These are phyloP conservation scores for Isoetes taiwanensis DNA, from an alignment of 75 land plant genomes.

Conservation along the genomic window DNA sequence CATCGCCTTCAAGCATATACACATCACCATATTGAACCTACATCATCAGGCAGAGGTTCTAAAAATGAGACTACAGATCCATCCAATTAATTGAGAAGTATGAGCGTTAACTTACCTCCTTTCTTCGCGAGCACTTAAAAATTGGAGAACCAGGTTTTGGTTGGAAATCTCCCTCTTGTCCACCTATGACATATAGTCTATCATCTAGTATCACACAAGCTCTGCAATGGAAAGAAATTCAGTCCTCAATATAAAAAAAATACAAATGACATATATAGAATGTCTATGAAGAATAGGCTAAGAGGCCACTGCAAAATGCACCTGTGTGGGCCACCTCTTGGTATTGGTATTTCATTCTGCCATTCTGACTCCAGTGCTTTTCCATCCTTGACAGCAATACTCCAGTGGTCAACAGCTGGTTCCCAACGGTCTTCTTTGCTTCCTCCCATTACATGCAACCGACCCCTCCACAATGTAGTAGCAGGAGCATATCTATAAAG, in stretches of 20 bases:
- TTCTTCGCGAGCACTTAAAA: conserved; percentile 77
- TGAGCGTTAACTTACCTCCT: conserved; percentile 81
- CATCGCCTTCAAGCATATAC: conserved; percentile 71
- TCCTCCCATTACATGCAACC: conserved; percentile 98
- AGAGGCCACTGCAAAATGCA: conserved; percentile 6
- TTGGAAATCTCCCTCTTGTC: conserved; percentile 98
- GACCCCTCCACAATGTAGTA: conserved; percentile 91
- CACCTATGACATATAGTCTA: conserved; percentile 71
- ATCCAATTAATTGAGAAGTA: no score
- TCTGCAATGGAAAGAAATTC: no score
- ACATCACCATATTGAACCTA: conserved; percentile 86
- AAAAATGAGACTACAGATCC: no score
- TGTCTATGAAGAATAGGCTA: no score
- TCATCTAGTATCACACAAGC: conserved; percentile 74
- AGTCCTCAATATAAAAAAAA: no score
- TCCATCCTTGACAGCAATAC: conserved; percentile 84
- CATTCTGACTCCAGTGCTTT: conserved; percentile 71
- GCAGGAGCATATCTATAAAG: conserved; percentile 88
- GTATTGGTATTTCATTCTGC: conserved; percentile 72
- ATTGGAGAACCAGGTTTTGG: conserved; percentile 96
- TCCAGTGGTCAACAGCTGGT: conserved; percentile 88
- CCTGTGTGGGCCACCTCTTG: conserved; percentile 98
- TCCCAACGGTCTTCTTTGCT: conserved; percentile 89
- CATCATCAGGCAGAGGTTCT: no score
- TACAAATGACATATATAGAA: no score